phyloP scores from a whole-genome alignment of 1,284 basidiomycete species.

The Cutaneotrichosporon cyanovorans region DNA sequence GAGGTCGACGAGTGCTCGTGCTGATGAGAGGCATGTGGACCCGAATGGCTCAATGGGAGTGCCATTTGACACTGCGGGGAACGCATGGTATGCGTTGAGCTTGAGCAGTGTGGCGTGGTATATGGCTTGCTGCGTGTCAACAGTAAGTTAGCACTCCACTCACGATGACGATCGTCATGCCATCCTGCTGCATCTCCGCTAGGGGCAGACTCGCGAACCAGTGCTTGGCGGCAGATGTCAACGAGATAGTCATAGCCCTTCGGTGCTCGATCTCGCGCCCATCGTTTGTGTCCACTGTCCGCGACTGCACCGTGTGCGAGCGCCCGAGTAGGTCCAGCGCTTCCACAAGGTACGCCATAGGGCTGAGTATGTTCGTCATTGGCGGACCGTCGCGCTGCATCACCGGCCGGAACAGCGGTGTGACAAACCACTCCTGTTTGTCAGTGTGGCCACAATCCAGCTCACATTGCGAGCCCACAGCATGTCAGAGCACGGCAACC shows the following conservation, averaged over 20 bases:
- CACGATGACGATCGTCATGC: slow-evolving; percentile 39
- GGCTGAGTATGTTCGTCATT: slow-evolving; percentile 24
- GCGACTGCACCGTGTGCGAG: slow-evolving; percentile 38
- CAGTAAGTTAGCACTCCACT: slow-evolving; percentile 9
- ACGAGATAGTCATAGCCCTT: slow-evolving; percentile 33
- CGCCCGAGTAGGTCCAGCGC: slow-evolving; percentile 42
- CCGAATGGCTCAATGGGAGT: slow-evolving; percentile 40
- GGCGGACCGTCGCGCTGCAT: slow-evolving; percentile 25
- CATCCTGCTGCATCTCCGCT: slow-evolving; percentile 7
- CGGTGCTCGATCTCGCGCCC: slow-evolving; percentile 32
- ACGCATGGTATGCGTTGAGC: slow-evolving; percentile 44
- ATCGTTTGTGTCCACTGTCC: slow-evolving; percentile 37
- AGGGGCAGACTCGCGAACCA: slow-evolving; percentile 35
- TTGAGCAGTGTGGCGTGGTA: slow-evolving; percentile 45
- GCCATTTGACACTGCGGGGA: slow-evolving; percentile 38
- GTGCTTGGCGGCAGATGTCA: slow-evolving; percentile 30
- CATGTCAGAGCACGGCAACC: slow-evolving; percentile 39
- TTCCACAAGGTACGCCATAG: slow-evolving; percentile 42
- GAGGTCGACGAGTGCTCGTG: slow-evolving; percentile 28
- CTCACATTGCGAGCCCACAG: slow-evolving; percentile 37
- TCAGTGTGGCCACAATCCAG: background rate
- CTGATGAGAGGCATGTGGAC: slow-evolving; percentile 29
- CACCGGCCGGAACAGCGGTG: slow-evolving; percentile 36
- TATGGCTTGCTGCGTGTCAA: slow-evolving; percentile 32
- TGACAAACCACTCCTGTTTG: slow-evolving; percentile 35